phyloP scores from a whole-genome alignment of 2,329 filamentous ascomycete species.

The Alternaria incomplexa region DNA sequence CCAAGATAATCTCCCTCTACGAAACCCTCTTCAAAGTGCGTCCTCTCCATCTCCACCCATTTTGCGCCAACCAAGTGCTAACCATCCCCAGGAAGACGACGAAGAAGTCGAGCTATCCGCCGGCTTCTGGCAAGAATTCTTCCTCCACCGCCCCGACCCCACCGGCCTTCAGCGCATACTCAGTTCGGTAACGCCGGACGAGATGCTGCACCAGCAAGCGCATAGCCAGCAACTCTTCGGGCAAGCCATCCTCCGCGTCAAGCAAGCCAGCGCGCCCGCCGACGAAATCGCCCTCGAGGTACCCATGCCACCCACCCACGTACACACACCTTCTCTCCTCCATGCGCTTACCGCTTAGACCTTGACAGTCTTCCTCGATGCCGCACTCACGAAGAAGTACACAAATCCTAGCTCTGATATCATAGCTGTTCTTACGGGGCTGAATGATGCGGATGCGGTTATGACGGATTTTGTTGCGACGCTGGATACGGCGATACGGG shows the following conservation, averaged over 20 bases:
- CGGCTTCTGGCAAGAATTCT: conserved; percentile 96
- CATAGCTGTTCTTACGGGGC: conserved; percentile 84
- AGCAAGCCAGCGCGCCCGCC: conserved; percentile 64
- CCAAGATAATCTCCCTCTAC: conserved; percentile 92
- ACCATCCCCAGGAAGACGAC: conserved; percentile 53
- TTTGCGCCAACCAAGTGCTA: conserved; percentile 12
- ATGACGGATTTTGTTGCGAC: conserved; percentile 88
- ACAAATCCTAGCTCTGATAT: conserved; percentile 95
- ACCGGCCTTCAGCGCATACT: conserved; percentile 71
- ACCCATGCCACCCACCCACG: conserved; percentile 43
- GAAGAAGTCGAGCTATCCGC: conserved; percentile 76
- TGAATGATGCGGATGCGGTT: conserved; percentile 84
- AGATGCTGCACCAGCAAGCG: conserved; percentile 75
- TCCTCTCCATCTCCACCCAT: neutral
- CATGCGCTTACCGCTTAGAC: conserved; percentile 68
- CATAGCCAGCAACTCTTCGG: conserved; percentile 81
- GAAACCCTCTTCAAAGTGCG: conserved; percentile 73
- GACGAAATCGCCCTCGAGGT: conserved; percentile 88
- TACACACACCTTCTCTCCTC: neutral
- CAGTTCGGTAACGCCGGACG: conserved; percentile 72
- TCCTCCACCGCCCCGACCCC: conserved; percentile 82
- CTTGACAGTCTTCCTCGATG: conserved; percentile 83
- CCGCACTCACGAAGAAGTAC: conserved; percentile 85
- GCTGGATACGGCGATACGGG: conserved; percentile 82
- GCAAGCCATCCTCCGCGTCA: conserved; percentile 73